Conservation (phyloP, 1,139 yeast species). For the Taphrina betulina region DNA sequence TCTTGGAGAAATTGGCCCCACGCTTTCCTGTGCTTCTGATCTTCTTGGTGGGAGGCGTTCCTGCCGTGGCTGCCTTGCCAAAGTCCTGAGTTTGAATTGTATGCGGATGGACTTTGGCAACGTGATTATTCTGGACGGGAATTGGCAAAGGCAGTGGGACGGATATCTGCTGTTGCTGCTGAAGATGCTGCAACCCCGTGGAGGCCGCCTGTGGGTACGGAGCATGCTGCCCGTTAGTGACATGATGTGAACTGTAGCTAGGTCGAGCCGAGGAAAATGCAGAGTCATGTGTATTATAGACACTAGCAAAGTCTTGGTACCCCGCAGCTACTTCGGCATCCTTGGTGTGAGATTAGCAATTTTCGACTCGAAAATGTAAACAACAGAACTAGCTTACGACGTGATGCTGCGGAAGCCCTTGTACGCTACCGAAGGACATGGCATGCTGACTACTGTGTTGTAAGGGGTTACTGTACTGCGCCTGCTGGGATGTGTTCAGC, state of each 20-base stretch:
- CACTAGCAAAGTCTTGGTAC: constrained; percentile 5
- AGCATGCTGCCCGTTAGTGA: no score
- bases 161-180: neutral
- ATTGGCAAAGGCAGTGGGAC: no score
- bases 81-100: neutral
- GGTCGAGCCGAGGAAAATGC: neutral
- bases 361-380: no score
- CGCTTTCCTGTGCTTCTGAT: constrained; percentile 3
- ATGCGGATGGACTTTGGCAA: no score
- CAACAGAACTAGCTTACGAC: no score
- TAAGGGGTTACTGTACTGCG: neutral
- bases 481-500: neutral
- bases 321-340: neutral
- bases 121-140: no score
- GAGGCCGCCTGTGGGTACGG: no score
- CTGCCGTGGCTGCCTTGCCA: neutral
- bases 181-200: neutral
- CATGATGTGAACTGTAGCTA: neutral
- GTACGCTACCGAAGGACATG: neutral
- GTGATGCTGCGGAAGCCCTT: constrained; percentile 2
- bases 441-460: neutral
- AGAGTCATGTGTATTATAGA: neutral
- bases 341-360: neutral
- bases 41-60: constrained; percentile 15
- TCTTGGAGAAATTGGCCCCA: constrained; percentile 2